Percentiles rank a stretch among this genome's conserved stretches.
Evolutionary conservation across 2,329 filamentous ascomycete species (phyloP).

Genomic region (Aspergillus quadrilineatus): DNA sequence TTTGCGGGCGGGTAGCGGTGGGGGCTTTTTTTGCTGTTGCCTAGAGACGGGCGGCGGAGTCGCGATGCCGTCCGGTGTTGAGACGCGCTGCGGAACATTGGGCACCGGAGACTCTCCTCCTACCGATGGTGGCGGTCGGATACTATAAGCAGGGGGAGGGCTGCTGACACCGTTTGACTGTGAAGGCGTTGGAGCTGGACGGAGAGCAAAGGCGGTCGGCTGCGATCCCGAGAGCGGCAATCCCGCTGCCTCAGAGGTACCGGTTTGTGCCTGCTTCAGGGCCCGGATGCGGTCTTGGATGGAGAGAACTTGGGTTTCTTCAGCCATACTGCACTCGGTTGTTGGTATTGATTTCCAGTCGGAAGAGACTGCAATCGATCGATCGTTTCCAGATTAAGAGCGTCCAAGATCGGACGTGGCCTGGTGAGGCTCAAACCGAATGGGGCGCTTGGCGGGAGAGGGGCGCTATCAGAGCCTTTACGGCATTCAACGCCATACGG

Average conservation of each 20-base stretch:
- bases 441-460: slow-evolving; percentile 15
- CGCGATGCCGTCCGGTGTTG: slow-evolving; percentile 21
- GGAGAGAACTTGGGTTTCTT: slow-evolving; percentile 44
- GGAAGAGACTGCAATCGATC: not conserved
- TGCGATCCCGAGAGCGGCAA: slow-evolving; percentile 28
- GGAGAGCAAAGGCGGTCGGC: slow-evolving; percentile 25
- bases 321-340: slow-evolving; percentile 32
- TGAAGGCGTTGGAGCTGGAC: slow-evolving; percentile 23
- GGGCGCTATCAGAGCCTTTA: not conserved
- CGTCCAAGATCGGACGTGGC: not conserved
- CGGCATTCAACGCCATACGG: not conserved
- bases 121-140: not conserved
- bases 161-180: slow-evolving; percentile 9
- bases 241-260: slow-evolving; percentile 28
- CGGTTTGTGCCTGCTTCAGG: slow-evolving; percentile 44
- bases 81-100: slow-evolving; percentile 24
- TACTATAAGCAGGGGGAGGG: not conserved
- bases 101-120: not conserved
- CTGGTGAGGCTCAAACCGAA: slow-evolving; percentile 10
- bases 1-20: slow-evolving; percentile 49
- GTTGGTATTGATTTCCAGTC: not conserved
- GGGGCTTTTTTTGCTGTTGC: slow-evolving; percentile 37
- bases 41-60: slow-evolving; percentile 16
- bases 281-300: slow-evolving; percentile 49
- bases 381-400: no score